Evolutionary conservation across 2,329 filamentous ascomycete genomes (phyloP), one percentile per base, ranked within the genome.

Genomic region (Pyrenophora seminiperda): DNA sequence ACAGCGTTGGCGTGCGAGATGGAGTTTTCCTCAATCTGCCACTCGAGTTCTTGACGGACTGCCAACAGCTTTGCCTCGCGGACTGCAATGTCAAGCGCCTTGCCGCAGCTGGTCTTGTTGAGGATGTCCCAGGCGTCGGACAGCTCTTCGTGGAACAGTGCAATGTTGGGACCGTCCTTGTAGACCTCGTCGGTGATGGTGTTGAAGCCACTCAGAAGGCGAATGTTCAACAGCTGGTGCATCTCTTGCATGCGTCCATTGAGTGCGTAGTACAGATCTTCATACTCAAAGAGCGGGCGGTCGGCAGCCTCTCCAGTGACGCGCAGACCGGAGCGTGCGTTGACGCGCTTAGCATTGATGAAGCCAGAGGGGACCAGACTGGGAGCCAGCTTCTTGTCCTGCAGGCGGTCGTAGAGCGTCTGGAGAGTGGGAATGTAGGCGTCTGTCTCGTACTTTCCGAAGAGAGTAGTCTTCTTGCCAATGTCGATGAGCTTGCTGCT

Each of bases 251-350:
- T 58, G 27, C 56, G 59, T 4, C 61, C 57, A 11, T 71, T 39
- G 9, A 64, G 33, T 1, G 63, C 63, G 22, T 71, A 71, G 58
- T 68, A 73, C 10, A 73, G 19, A 50, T 71, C 66, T 44, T 71
- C 66, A 34, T 60, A 71, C 50, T 72, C 68, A 24, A 63, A 60
- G 9, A 72, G 61, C 0, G 63, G 59, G 13, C 69, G 69, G 0
- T 56, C 86, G 85, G 90, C 1, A n/a, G 24, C 24, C 17, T 43
- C 33, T 38, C 46, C 17, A 9, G 41, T 20, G 20, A 18, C 17
- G n/a, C 46, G 40, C 13, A 90, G 20, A n/a, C 50, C 48, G 42
- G 54, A 39, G 24, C 48, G 55, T 5, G 24, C 19, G n/a, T 36
- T 41, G 40, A 54, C 38, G 29, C 51, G 55, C 7, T 40, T 14